Conservation (phyloP, 2,329 filamentous ascomycete genomes). For the Fusarium chuoi region DNA sequence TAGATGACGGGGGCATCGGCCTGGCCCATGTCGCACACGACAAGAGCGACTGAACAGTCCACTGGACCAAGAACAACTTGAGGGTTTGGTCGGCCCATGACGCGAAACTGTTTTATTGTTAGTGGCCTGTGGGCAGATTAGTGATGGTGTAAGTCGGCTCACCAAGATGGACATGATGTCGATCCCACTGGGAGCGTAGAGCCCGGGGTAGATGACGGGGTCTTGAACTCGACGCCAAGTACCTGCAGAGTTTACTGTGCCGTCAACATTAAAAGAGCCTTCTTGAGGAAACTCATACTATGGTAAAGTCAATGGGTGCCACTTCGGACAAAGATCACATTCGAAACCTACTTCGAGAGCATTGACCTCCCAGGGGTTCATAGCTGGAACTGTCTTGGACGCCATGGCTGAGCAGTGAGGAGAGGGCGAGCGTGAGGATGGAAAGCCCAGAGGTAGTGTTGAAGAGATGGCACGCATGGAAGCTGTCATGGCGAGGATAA, state of each 20-base stretch:
- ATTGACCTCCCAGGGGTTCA: constrained; percentile 44
- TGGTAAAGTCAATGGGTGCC: constrained; percentile 9
- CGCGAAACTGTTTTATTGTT: constrained; percentile 58
- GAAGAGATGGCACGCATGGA: constrained; percentile 30
- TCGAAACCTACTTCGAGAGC: constrained; percentile 38
- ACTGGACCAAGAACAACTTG: constrained; percentile 83
- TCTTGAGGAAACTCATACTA: constrained; percentile 44
- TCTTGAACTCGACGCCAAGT: constrained; percentile 51
- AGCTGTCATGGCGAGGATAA: constrained; percentile 14
- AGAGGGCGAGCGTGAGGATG: constrained; percentile 11
- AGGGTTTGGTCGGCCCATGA: constrained; percentile 76
- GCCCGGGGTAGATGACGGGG: constrained; percentile 64
- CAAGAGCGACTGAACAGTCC: constrained; percentile 84
- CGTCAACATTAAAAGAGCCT: constrained; percentile 34
- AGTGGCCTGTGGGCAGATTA: background rate
- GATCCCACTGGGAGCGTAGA: constrained; percentile 65
- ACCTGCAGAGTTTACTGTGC: constrained; percentile 25
- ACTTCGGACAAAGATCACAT: background rate
- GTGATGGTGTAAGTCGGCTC: constrained; percentile 1
- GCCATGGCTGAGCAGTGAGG: constrained; percentile 24
- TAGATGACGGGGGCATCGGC: constrained; percentile 85
- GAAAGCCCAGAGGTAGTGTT: constrained; percentile 13
- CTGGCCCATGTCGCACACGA: constrained; percentile 80
- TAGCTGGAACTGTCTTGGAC: constrained; percentile 24
- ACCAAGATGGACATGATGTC: constrained; percentile 68